These are phyloP conservation scores for Dactylis glomerata DNA, from an alignment of 176 grass and related monocot genomes.

Conservation along the genomic window DNA sequence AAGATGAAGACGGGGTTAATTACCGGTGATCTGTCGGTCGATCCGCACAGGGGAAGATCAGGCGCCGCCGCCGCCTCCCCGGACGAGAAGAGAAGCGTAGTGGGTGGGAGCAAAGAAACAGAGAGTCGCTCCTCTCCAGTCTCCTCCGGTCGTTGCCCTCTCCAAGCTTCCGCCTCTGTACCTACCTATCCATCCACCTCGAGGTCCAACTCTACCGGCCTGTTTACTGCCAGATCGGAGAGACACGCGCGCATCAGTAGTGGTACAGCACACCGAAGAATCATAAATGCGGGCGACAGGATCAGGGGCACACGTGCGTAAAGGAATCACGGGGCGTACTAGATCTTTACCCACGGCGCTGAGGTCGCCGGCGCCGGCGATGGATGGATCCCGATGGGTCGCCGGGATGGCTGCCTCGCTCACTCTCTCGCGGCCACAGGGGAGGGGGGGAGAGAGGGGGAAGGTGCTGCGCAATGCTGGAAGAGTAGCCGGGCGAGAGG, in stretches of 20 bases:
- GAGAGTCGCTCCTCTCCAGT: background rate
- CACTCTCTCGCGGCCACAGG: conserved; percentile 11
- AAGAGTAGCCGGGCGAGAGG: background rate
- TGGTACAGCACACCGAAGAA: background rate
- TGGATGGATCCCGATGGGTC: conserved; percentile 6
- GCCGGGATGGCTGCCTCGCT: background rate
- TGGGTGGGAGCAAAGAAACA: background rate
- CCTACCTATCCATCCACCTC: background rate
- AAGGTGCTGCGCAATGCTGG: background rate
- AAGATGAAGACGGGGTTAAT: background rate
- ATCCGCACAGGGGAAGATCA: background rate
- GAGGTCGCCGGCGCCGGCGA: conserved; percentile 3
- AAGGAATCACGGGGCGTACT: background rate
- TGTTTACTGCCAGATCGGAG: background rate
- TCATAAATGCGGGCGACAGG: background rate
- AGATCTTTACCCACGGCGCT: background rate
- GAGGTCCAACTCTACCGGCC: background rate
- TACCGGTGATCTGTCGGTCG: background rate
- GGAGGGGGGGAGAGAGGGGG: background rate
- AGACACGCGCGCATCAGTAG: conserved; percentile 18
- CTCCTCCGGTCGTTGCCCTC: background rate
- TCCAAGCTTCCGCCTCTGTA: background rate
- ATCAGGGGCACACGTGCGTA: background rate
- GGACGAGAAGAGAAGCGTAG: background rate
- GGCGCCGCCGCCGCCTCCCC: background rate